A percentile compares a stretch with the other conserved stretches of the same genome.
phyloP scores from a whole-genome alignment of 2,329 filamentous ascomycete species.

The Diaporthe citri region DNA sequence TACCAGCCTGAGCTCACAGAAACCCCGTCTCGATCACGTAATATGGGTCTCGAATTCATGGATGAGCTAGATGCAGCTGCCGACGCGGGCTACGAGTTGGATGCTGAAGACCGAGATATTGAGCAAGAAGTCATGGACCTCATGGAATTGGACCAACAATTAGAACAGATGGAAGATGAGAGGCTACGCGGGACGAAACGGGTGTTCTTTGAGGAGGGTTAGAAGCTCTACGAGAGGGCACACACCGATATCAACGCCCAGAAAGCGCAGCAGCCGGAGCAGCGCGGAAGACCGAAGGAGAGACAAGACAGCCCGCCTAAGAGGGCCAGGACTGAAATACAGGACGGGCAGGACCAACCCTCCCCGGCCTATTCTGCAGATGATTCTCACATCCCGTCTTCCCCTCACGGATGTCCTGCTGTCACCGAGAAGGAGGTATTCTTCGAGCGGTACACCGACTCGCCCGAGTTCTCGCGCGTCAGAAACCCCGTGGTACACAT shows the following conservation, averaged over 20 bases:
- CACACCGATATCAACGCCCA: constrained; percentile 37
- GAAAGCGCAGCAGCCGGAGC: neutral
- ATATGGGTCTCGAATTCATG: constrained; percentile 61
- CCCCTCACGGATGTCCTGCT: neutral
- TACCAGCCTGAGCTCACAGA: constrained; percentile 16
- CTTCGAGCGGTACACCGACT: constrained; percentile 35
- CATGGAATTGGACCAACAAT: constrained; percentile 73
- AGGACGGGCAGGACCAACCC: constrained; percentile 10
- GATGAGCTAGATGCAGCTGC: constrained; percentile 66
- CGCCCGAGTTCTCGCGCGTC: constrained; percentile 34
- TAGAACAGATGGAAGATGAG: constrained; percentile 67
- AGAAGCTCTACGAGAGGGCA: constrained; percentile 40
- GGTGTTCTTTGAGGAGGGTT: constrained; percentile 64
- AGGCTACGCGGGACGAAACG: constrained; percentile 62
- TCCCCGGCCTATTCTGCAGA: neutral
- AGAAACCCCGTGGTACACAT: constrained; percentile 35
- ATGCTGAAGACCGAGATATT: constrained; percentile 62
- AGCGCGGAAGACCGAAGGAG: neutral
- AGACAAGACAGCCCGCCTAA: neutral
- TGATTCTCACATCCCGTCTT: neutral
- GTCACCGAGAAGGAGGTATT: constrained; percentile 33
- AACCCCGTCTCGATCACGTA: constrained; percentile 42
- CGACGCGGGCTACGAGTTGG: constrained; percentile 62
- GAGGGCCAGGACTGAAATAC: neutral
- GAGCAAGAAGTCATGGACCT: constrained; percentile 74